Conservation (phyloP, 495 filamentous ascomycete species). For the Aspergillus sclerotiicarbonarius region DNA sequence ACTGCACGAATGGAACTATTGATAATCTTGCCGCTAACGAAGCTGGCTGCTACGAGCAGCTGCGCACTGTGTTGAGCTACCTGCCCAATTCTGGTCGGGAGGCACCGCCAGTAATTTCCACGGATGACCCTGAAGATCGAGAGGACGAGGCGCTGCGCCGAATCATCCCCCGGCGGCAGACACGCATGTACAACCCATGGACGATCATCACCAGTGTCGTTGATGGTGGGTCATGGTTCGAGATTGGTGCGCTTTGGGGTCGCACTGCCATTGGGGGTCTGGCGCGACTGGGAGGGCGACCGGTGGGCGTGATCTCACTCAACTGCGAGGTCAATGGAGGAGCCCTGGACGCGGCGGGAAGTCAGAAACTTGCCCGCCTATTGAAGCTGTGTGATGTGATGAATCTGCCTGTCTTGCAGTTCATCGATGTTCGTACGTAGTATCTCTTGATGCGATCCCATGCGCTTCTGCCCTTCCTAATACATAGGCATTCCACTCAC, state of each 20-base stretch:
- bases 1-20: constrained; percentile 65
- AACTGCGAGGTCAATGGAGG: constrained; percentile 62
- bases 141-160: constrained; percentile 47
- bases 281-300: constrained; percentile 52
- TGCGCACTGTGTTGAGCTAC: constrained; percentile 54
- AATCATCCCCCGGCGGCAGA: constrained; percentile 55
- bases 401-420: constrained; percentile 61
- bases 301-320: constrained; percentile 55
- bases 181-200: constrained; percentile 59
- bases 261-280: constrained; percentile 59
- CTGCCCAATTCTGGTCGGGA: constrained; percentile 55
- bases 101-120: constrained; percentile 47
- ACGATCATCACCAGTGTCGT: constrained; percentile 56
- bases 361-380: constrained; percentile 56
- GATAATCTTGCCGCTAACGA: constrained; percentile 62
- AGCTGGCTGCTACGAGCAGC: constrained; percentile 57
- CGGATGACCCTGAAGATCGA: constrained; percentile 47
- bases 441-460: background rate
- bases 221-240: constrained; percentile 56
- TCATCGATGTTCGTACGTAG: constrained; percentile 55
- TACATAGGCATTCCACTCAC: background rate
- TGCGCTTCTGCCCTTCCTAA: background rate
- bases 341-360: constrained; percentile 57
- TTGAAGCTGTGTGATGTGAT: constrained; percentile 64
- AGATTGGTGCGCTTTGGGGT: constrained; percentile 62